Evolutionary conservation across 371 early-diverging fungal species (phyloP).

Genomic region (Actinomortierella ambigua): DNA sequence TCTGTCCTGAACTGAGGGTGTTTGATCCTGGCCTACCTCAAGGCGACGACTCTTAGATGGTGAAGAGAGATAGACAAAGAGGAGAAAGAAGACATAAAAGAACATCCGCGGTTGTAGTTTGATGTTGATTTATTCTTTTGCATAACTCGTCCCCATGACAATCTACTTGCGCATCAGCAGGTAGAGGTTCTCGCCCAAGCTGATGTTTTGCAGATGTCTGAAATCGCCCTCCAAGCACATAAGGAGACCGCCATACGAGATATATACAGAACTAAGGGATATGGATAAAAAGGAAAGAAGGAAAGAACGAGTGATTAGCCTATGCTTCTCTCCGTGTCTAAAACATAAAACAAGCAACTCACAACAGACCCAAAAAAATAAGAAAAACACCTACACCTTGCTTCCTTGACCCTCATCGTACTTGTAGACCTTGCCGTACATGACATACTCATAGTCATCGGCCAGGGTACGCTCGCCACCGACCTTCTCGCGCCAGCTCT

Average conservation of each 20-base stretch:
- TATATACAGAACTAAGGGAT: constrained; percentile 70
- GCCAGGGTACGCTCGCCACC: constrained; percentile 78
- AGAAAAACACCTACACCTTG: constrained; percentile 72
- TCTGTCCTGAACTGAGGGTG: constrained; percentile 18
- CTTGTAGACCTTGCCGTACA: constrained; percentile 95
- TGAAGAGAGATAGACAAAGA: too few relatives aligned
- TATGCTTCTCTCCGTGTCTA: neutral
- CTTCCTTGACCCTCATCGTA: constrained; percentile 80
- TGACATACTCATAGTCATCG: constrained; percentile 97
- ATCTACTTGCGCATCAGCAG: constrained; percentile 84
- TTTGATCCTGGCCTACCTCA: constrained; percentile 8
- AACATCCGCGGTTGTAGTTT: too few relatives aligned
- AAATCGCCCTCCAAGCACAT: constrained; percentile 91
- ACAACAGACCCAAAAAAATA: neutral
- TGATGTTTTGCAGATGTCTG: constrained; percentile 80
- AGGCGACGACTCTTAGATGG: too few relatives aligned
- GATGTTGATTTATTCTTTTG: too few relatives aligned
- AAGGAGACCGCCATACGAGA: constrained; percentile 93
- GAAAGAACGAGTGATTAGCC: neutral
- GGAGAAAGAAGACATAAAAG: too few relatives aligned
- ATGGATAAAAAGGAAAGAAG: neutral
- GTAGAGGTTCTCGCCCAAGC: constrained; percentile 87
- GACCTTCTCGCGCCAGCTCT: constrained; percentile 68
- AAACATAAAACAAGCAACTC: constrained; percentile 3
- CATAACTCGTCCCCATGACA: constrained; percentile 4